Conservation (phyloP, 2,329 filamentous ascomycete genomes). For the Macroventuria anomochaeta region DNA sequence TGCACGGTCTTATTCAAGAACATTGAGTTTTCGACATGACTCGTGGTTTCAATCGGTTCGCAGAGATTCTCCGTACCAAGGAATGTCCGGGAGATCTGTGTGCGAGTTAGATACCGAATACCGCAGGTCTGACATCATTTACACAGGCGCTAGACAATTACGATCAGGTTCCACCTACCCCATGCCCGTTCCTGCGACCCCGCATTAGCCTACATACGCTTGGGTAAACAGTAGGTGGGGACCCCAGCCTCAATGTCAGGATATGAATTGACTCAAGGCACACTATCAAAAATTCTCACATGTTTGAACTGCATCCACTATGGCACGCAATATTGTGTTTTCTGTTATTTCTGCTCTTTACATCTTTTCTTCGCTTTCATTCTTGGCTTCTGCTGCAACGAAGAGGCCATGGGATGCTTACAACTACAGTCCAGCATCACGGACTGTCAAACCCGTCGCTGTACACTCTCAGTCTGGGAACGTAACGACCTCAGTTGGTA, state of each 20-base stretch:
- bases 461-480: conserved; percentile 15
- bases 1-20: conserved; percentile 1
- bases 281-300: neutral
- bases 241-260: neutral
- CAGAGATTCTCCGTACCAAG: conserved; percentile 10
- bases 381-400: neutral
- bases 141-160: conserved; percentile 1
- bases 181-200: conserved; percentile 4
- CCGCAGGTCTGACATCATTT: neutral
- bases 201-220: neutral
- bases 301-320: neutral
- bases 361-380: neutral
- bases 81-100: neutral
- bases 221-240: neutral
- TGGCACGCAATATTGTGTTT: neutral
- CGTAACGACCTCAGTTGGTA: conserved; percentile 15
- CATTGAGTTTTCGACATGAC: neutral
- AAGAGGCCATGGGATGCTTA: conserved; percentile 19
- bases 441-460: conserved; percentile 13
- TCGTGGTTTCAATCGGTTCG: neutral
- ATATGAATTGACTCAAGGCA: neutral
- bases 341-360: neutral
- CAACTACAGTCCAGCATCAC: conserved; percentile 19
- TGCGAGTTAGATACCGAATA: neutral
- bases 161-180: neutral